phyloP scores from a whole-genome alignment of 352 stramenopile genomes.

The Phytopythium delawarense region DNA sequence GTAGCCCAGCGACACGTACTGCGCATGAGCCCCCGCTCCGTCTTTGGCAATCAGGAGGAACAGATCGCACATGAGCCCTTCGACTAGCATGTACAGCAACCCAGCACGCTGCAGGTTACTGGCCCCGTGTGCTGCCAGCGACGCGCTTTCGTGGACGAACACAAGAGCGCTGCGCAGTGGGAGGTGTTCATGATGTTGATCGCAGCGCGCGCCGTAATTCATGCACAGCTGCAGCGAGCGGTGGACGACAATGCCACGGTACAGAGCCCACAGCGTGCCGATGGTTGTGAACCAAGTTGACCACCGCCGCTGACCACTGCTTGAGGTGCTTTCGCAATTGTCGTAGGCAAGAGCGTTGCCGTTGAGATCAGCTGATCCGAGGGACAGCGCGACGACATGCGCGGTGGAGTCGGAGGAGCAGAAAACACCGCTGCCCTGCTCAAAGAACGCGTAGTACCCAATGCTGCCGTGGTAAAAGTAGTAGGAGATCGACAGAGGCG shows the following conservation, averaged over 20 bases:
- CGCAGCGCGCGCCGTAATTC: constrained; percentile 19
- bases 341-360: constrained; percentile 11
- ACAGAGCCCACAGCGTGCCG: constrained; percentile 18
- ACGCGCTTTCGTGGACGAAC: constrained; percentile 27
- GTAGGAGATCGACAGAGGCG: background rate
- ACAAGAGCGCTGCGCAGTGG: constrained; percentile 23
- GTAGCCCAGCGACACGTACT: constrained; percentile 36
- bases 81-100: constrained; percentile 25
- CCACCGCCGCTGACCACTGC: background rate
- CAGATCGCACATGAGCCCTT: constrained; percentile 29
- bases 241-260: constrained; percentile 18
- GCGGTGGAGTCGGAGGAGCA: constrained; percentile 18
- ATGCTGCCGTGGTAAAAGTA: constrained; percentile 9
- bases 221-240: constrained; percentile 27
- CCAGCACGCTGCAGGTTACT: constrained; percentile 21
- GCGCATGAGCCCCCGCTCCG: constrained; percentile 14
- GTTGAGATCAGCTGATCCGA: constrained; percentile 27
- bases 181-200: constrained; percentile 15
- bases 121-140: constrained; percentile 20
- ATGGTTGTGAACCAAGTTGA: constrained; percentile 25
- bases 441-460: constrained; percentile 6
- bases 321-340: background rate
- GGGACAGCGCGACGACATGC: constrained; percentile 16
- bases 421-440: background rate
- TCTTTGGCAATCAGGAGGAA: constrained; percentile 31